Conservation (phyloP, 1,139 yeast species). For the Pichia sp. region DNA sequence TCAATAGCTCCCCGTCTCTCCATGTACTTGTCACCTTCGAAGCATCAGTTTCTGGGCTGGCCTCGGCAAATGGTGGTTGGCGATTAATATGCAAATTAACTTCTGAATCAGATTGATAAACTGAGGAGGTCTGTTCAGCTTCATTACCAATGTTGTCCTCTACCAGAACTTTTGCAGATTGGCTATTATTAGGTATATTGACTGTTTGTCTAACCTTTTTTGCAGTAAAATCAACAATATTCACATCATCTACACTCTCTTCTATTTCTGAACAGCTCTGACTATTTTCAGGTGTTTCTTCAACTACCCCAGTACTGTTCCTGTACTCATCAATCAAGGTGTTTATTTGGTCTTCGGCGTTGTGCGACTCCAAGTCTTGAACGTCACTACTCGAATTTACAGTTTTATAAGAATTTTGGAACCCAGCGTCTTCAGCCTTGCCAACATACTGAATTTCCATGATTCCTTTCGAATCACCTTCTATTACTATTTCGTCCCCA, state of each 20-base stretch:
- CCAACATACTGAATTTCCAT: background rate
- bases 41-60: background rate
- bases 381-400: background rate
- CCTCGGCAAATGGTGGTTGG: background rate
- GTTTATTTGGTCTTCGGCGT: background rate
- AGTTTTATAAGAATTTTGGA: background rate
- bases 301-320: background rate
- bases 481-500: background rate
- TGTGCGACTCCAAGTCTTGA: background rate
- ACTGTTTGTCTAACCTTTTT: background rate
- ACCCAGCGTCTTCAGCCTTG: background rate
- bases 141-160: background rate
- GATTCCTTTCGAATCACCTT: conserved; percentile 8
- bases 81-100: background rate
- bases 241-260: background rate
- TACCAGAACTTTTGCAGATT: background rate
- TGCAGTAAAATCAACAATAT: background rate
- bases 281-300: background rate
- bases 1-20: conserved; percentile 22
- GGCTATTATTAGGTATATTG: background rate
- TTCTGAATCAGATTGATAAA: background rate
- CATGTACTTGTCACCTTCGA: conserved; percentile 17
- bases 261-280: background rate
- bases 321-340: background rate
- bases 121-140: background rate